These are phyloP conservation scores for Rubia balearica DNA, from an alignment of 305 asterid species.

Conservation along the genomic window DNA sequence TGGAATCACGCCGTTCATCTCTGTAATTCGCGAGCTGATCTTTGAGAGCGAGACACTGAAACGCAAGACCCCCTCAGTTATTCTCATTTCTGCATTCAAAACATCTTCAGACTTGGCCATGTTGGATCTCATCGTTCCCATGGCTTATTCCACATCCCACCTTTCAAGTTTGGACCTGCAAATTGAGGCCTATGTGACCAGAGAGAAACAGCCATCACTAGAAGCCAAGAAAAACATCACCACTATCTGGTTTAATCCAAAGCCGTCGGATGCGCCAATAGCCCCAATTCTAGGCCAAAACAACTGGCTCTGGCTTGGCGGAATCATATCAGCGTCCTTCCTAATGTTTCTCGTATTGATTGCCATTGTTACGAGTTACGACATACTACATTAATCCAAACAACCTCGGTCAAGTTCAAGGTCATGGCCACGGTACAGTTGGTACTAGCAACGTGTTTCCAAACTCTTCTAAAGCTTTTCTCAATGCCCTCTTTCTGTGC, in stretches of 20 bases:
- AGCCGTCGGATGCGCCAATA: slow-evolving; percentile 28
- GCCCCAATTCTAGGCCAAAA: slow-evolving; percentile 33
- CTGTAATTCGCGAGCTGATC: slow-evolving; percentile 61
- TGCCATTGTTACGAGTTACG: slow-evolving; percentile 32
- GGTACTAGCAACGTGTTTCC: slow-evolving; percentile 24
- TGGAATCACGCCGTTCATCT: slow-evolving; percentile 84
- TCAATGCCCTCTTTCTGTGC: slow-evolving; percentile 28
- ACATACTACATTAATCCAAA: slow-evolving; percentile 37
- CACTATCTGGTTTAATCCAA: slow-evolving; percentile 35
- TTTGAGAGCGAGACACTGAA: slow-evolving; percentile 26
- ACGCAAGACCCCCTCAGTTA: slow-evolving; percentile 47
- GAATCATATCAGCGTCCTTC: slow-evolving; percentile 46
- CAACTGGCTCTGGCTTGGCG: slow-evolving; percentile 58
- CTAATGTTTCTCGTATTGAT: slow-evolving; percentile 35
- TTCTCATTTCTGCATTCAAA: slow-evolving; percentile 36
- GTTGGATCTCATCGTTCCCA: slow-evolving; percentile 43
- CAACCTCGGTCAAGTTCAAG: no score
- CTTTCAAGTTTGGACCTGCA: slow-evolving; percentile 14
- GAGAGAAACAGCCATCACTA: slow-evolving; percentile 28
- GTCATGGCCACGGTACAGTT: no score
- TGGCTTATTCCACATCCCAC: slow-evolving; percentile 24
- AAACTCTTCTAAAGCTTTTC: slow-evolving; percentile 22
- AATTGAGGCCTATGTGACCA: no score
- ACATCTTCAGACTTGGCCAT: slow-evolving; percentile 38
- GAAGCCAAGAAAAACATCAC: slow-evolving; percentile 20